Conservation (phyloP, 768 basidiomycete genomes). For the Roridomyces roridus region DNA sequence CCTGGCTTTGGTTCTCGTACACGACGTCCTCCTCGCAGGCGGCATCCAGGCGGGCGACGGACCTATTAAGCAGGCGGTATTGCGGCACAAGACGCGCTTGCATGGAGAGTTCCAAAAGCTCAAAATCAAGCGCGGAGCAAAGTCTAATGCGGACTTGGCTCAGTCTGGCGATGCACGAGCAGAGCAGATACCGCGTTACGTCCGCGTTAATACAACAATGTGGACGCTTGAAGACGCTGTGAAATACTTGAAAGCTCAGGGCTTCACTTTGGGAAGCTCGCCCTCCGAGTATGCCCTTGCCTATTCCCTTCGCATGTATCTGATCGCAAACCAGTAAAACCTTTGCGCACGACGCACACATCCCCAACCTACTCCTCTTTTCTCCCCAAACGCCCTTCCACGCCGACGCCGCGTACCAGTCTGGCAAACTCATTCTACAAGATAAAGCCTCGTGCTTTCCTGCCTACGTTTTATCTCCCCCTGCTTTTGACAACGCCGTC, state of each 20-base stretch:
- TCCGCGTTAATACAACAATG: constrained; percentile 77
- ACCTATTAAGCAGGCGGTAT: constrained; percentile 84
- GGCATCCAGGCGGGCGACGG: constrained; percentile 94
- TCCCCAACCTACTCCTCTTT: constrained; percentile 83
- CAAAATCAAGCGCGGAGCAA: constrained; percentile 78
- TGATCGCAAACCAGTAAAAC: constrained; percentile 51
- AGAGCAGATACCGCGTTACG: constrained; percentile 82
- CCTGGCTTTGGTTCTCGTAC: constrained; percentile 85
- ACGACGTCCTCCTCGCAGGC: constrained; percentile 83
- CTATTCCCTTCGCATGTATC: not conserved
- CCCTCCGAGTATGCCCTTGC: constrained; percentile 54
- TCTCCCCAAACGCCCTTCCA: constrained; percentile 69
- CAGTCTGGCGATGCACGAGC: constrained; percentile 65
- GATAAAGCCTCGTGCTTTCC: constrained; percentile 99
- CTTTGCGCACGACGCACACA: constrained; percentile 79
- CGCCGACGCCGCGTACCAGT: constrained; percentile 72
- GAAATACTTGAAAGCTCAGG: constrained; percentile 56
- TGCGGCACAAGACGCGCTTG: constrained; percentile 90
- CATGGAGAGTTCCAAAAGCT: constrained; percentile 85
- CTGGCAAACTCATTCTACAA: constrained; percentile 89
- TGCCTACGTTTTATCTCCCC: constrained; percentile 83
- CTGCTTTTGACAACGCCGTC: constrained; percentile 51
- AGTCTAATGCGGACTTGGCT: constrained; percentile 68
- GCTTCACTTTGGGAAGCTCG: constrained; percentile 54
- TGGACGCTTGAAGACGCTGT: constrained; percentile 75